A percentile compares a stretch with the other conserved stretches of the same genome.
phyloP scores from a whole-genome alignment of 192 early-diverging fungal genomes.

The Phycomyces blakesleeanus region DNA sequence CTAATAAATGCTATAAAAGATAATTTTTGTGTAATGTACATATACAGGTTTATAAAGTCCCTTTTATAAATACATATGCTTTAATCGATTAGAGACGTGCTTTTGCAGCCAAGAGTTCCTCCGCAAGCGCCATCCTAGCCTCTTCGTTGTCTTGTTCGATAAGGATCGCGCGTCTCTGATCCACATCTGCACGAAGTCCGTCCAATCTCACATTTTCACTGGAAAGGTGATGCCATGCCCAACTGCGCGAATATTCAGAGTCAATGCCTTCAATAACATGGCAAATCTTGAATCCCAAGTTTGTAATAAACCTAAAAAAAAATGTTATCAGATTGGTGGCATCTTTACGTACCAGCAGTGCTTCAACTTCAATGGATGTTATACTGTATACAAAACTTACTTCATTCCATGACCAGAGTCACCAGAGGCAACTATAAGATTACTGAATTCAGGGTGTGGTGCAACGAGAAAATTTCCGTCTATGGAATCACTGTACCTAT shows the following conservation, averaged over 20 bases:
- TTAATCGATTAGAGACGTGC: constrained; percentile 16
- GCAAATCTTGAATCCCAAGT: constrained; percentile 41
- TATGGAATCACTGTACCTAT: constrained; percentile 45
- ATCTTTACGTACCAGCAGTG: too few relatives aligned
- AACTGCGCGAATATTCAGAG: neutral
- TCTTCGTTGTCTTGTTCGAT: constrained; percentile 5
- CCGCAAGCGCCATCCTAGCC: constrained; percentile 9
- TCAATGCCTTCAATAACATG: constrained; percentile 41
- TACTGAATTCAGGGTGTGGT: constrained; percentile 31
- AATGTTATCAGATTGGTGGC: neutral
- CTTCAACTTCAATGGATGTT: too few relatives aligned
- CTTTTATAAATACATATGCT: too few relatives aligned
- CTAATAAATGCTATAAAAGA: too few relatives aligned
- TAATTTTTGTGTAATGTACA: too few relatives aligned
- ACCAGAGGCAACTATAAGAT: constrained; percentile 46
- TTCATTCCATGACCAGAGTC: constrained; percentile 58
- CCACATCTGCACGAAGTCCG: constrained; percentile 6
- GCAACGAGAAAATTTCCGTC: constrained; percentile 52
- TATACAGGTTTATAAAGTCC: too few relatives aligned
- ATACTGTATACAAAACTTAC: constrained; percentile 3
- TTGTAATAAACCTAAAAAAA: constrained; percentile 34
- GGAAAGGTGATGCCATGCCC: constrained; percentile 6
- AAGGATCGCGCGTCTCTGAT: neutral
- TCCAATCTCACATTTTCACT: constrained; percentile 8
- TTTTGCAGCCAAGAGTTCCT: constrained; percentile 13